Percentiles rank a stretch among this genome's conserved stretches.
Evolutionary conservation across 441 rosid species (phyloP).

Genomic region (Mallotus repandus): DNA sequence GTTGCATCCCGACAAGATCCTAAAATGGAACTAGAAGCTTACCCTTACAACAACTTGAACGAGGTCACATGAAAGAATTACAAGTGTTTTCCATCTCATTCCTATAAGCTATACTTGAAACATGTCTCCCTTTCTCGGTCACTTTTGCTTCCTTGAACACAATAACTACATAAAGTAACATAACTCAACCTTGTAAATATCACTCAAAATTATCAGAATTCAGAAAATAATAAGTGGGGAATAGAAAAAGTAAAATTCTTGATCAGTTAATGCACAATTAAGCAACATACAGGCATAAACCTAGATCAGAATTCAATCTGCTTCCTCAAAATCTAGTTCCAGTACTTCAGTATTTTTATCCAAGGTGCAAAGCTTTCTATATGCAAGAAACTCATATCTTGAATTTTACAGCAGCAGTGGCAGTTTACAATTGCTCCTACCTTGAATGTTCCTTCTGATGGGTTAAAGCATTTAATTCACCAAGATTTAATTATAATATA

Average conservation of each 20-base stretch:
- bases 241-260: not conserved
- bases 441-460: too few species aligned
- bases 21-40: slow-evolving; percentile 17
- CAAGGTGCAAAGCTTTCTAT: too few species aligned
- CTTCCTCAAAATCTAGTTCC: not conserved
- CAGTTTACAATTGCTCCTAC: too few species aligned
- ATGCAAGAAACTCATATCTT: too few species aligned
- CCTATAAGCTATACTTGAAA: slow-evolving; percentile 53
- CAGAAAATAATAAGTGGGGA: not conserved
- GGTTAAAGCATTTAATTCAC: too few species aligned
- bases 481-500: too few species aligned
- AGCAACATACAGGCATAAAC: not conserved
- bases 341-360: too few species aligned
- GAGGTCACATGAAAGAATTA: slow-evolving; percentile 62
- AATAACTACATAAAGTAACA: slow-evolving; percentile 45
- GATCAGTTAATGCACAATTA: not conserved
- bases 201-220: not conserved
- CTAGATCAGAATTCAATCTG: slow-evolving; percentile 29
- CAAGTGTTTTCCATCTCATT: slow-evolving; percentile 62
- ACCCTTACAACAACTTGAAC: slow-evolving; percentile 86
- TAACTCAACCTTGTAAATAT: not conserved
- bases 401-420: too few species aligned
- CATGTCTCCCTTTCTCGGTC: slow-evolving; percentile 60
- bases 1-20: slow-evolving; percentile 4
- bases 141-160: slow-evolving; percentile 76